Evolutionary conservation across 352 stramenopile genomes (phyloP).

Genomic region (Phytophthora podocarpi): DNA sequence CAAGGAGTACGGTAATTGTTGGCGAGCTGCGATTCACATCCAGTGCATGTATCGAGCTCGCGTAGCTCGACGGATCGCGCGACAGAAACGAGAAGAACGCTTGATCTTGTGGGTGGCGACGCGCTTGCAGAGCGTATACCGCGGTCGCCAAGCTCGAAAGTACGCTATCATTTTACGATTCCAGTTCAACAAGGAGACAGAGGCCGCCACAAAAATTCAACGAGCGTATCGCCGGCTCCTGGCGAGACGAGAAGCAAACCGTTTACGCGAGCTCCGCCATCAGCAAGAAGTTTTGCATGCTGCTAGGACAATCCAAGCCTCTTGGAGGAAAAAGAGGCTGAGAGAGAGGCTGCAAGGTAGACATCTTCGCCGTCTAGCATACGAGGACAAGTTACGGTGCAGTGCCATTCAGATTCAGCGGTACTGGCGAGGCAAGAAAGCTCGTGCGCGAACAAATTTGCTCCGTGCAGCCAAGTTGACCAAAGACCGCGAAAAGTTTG

Average conservation of each 20-base stretch:
- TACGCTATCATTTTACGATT: conserved; percentile 46
- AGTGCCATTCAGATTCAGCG: conserved; percentile 75
- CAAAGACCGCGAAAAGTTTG: conserved; percentile 39
- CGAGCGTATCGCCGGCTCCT: conserved; percentile 35
- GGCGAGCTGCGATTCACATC: conserved; percentile 65
- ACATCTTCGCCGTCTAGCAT: conserved; percentile 15
- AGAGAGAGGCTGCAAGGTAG: conserved; percentile 33
- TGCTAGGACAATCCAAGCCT: conserved; percentile 44
- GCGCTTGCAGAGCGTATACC: conserved; percentile 67
- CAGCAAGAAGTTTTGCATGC: conserved; percentile 30
- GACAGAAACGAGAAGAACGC: conserved; percentile 51
- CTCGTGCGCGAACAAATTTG: conserved; percentile 32
- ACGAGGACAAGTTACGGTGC: conserved; percentile 30
- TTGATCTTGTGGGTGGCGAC: conserved; percentile 60
- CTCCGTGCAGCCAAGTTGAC: conserved; percentile 36
- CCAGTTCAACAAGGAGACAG: conserved; percentile 55
- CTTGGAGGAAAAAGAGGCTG: conserved; percentile 53
- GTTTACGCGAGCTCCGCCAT: conserved; percentile 17
- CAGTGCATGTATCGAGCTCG: conserved; percentile 71
- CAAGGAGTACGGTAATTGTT: conserved; percentile 84
- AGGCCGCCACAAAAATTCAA: conserved; percentile 70
- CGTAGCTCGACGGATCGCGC: conserved; percentile 47
- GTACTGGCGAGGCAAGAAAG: conserved; percentile 64
- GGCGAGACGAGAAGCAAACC: conserved; percentile 15
- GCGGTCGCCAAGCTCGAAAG: conserved; percentile 62